These are phyloP conservation scores for Russula sp. DNA, from an alignment of 768 basidiomycete species.

Conservation along the genomic window DNA sequence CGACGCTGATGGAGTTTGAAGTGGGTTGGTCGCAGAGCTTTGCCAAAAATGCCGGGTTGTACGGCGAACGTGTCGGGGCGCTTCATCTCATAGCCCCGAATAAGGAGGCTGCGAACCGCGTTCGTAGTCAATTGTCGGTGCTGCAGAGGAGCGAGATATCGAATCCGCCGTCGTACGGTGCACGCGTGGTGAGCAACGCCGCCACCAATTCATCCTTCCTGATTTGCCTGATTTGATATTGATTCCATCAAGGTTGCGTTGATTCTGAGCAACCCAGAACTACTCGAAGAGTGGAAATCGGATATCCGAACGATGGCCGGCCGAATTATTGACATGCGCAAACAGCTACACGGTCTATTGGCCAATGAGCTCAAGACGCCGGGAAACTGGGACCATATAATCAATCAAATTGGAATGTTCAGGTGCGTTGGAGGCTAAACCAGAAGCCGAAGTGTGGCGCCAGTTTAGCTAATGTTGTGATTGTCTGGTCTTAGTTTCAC, in stretches of 20 bases:
- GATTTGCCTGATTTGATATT: not conserved
- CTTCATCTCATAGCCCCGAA: slow-evolving; percentile 69
- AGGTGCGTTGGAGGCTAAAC: slow-evolving; percentile 42
- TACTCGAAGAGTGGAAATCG: slow-evolving; percentile 84
- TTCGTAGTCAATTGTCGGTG: slow-evolving; percentile 87
- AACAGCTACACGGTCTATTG: slow-evolving; percentile 64
- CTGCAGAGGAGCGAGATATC: slow-evolving; percentile 92
- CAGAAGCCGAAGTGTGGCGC: not conserved
- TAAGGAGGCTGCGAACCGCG: slow-evolving; percentile 58
- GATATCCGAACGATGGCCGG: slow-evolving; percentile 92
- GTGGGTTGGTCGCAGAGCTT: slow-evolving; percentile 59
- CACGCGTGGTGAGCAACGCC: slow-evolving; percentile 58
- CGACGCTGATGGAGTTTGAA: not conserved
- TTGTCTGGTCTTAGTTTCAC: slow-evolving; percentile 55
- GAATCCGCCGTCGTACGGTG: slow-evolving; percentile 88
- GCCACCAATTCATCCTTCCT: not conserved
- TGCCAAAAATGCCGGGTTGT: slow-evolving; percentile 94
- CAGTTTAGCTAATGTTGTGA: slow-evolving; percentile 16
- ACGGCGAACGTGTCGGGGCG: slow-evolving; percentile 93
- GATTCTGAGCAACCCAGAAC: slow-evolving; percentile 64
- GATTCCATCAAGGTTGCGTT: slow-evolving; percentile 49
- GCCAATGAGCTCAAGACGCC: slow-evolving; percentile 78
- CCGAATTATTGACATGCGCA: slow-evolving; percentile 88
- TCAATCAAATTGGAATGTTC: slow-evolving; percentile 97
- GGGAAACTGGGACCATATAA: slow-evolving; percentile 93